Percentiles rank a stretch among this genome's conserved stretches.
These are phyloP conservation scores for Beauveria australis DNA, from an alignment of 2,329 filamentous ascomycete genomes.

Conservation along the genomic window DNA sequence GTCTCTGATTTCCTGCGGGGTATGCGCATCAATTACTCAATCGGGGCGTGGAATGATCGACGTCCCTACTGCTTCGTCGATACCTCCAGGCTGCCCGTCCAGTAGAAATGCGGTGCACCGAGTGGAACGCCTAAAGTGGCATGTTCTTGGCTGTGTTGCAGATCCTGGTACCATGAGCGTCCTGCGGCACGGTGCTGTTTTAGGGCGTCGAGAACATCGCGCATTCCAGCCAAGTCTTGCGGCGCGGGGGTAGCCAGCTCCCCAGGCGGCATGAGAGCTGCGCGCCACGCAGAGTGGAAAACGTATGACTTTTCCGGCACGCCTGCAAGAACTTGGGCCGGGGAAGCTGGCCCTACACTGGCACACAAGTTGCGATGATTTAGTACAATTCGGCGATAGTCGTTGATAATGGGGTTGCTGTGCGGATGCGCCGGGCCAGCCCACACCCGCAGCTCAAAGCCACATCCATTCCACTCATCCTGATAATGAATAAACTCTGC, in stretches of 20 bases:
- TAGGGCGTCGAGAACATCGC: conserved; percentile 34
- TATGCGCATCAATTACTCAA: background rate
- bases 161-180: conserved; percentile 20
- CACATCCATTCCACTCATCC: conserved; percentile 20
- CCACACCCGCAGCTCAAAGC: conserved; percentile 33
- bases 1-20: background rate
- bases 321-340: conserved; percentile 41
- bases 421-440: conserved; percentile 30
- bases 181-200: conserved; percentile 30
- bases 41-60: background rate
- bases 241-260: conserved; percentile 21
- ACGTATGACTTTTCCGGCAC: conserved; percentile 37
- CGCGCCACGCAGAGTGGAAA: conserved; percentile 45
- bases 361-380: conserved; percentile 24
- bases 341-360: conserved; percentile 37
- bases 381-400: conserved; percentile 39
- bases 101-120: conserved; percentile 27
- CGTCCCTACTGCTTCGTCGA: conserved; percentile 7
- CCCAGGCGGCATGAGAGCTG: conserved; percentile 31
- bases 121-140: conserved; percentile 9
- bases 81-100: conserved; percentile 32
- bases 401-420: conserved; percentile 31
- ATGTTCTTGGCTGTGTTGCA: conserved; percentile 12
- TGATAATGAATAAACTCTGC: conserved; percentile 18
- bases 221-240: conserved; percentile 29